A percentile compares a stretch with the other conserved stretches of the same genome.
phyloP scores from a whole-genome alignment of 2,329 filamentous ascomycete species.

The Exserohilum rostratum region DNA sequence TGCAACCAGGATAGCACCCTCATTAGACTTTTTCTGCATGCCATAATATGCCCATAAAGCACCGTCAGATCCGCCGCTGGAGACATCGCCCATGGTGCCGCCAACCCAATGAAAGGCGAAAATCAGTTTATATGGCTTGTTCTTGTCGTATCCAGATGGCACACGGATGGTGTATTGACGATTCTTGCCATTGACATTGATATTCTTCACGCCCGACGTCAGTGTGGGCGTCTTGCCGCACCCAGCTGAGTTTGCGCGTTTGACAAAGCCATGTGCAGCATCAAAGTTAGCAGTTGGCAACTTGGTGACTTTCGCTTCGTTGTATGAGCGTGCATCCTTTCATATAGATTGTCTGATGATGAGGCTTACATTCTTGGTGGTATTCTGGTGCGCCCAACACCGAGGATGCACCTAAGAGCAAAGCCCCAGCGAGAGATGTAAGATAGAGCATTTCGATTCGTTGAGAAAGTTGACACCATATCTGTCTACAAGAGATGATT shows the following conservation, averaged over 20 bases:
- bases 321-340: not conserved
- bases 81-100: conserved; percentile 50
- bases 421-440: conserved; percentile 10
- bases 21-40: conserved; percentile 43
- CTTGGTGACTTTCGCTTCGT: not conserved
- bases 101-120: conserved; percentile 52
- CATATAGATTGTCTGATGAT: not conserved
- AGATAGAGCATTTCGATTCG: conserved; percentile 7
- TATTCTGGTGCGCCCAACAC: conserved; percentile 16
- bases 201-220: conserved; percentile 6
- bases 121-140: conserved; percentile 50
- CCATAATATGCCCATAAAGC: conserved; percentile 46
- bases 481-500: not conserved
- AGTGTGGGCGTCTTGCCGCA: conserved; percentile 17
- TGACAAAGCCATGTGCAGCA: conserved; percentile 5
- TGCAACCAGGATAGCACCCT: conserved; percentile 51
- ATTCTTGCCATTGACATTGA: conserved; percentile 49
- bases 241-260: conserved; percentile 20
- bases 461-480: not conserved
- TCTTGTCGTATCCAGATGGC: conserved; percentile 50
- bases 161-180: conserved; percentile 51
- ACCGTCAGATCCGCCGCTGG: conserved; percentile 17
- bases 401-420: conserved; percentile 10
- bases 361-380: conserved; percentile 10
- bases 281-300: not conserved